These are phyloP conservation scores for Lyophyllum atratum DNA, from an alignment of 768 basidiomycete genomes.

Conservation along the genomic window DNA sequence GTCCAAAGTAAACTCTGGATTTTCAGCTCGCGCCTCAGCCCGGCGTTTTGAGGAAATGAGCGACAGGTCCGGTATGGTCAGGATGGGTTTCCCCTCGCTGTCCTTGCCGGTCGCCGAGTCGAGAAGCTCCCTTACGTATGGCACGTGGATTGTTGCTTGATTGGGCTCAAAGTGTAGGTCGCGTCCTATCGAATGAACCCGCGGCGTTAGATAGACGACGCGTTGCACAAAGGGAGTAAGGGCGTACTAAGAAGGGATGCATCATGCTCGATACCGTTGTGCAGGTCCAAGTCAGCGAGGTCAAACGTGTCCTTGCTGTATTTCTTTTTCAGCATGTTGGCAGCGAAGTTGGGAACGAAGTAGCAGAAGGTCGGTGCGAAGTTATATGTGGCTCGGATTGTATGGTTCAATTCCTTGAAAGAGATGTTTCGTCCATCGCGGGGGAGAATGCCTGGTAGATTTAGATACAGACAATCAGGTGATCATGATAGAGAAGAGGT, in stretches of 20 bases:
- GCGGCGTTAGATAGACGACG: constrained; percentile 12
- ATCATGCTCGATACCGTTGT: constrained; percentile 79
- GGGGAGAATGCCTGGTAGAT: constrained; percentile 59
- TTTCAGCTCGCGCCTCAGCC: constrained; percentile 50
- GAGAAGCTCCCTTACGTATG: constrained; percentile 57
- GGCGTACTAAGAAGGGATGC: constrained; percentile 61
- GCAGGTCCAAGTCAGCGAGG: constrained; percentile 65
- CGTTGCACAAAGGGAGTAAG: neutral
- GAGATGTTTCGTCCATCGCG: constrained; percentile 69
- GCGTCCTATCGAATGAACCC: constrained; percentile 46
- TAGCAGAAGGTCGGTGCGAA: constrained; percentile 67
- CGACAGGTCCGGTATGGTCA: constrained; percentile 64
- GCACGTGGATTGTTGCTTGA: constrained; percentile 53
- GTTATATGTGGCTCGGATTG: constrained; percentile 63
- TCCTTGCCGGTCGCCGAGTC: constrained; percentile 61
- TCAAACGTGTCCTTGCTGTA: constrained; percentile 66
- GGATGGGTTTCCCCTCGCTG: constrained; percentile 40
- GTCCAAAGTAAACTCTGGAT: constrained; percentile 56
- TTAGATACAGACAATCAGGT: neutral
- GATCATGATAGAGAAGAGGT: neutral
- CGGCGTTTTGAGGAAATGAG: constrained; percentile 61
- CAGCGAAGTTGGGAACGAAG: constrained; percentile 64
- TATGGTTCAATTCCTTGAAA: constrained; percentile 49
- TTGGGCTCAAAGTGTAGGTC: constrained; percentile 47
- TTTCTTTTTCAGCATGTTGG: constrained; percentile 54